Percentiles rank a stretch among this genome's conserved stretches.
Evolutionary conservation across 2,329 filamentous ascomycete species (phyloP).

Genomic region (Paracamarosporium sp.): DNA sequence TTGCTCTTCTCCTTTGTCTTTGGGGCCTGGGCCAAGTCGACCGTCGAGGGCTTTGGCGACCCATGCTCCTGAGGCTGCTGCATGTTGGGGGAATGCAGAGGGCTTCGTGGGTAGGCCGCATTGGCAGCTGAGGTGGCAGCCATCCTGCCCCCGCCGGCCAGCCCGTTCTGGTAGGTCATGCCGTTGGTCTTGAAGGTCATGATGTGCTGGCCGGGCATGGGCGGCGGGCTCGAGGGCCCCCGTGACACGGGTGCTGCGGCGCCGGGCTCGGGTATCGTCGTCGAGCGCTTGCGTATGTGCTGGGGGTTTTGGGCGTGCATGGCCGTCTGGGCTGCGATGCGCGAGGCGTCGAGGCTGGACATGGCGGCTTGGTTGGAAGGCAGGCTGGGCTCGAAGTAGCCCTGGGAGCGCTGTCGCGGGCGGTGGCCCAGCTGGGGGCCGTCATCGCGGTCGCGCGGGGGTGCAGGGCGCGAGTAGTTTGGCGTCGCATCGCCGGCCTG

Average conservation of each 20-base stretch:
- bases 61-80: conserved; percentile 33
- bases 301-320: conserved; percentile 63
- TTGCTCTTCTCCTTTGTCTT: conserved; percentile 74
- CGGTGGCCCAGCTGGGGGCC: conserved; percentile 57
- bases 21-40: conserved; percentile 60
- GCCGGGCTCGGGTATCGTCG: conserved; percentile 70
- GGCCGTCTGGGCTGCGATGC: conserved; percentile 81
- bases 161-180: conserved; percentile 65
- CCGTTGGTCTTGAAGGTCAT: conserved; percentile 51
- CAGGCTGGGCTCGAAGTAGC: conserved; percentile 76
- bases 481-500: conserved; percentile 30
- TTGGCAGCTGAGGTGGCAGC: conserved; percentile 76
- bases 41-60: conserved; percentile 40
- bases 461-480: conserved; percentile 47
- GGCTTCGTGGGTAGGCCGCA: conserved; percentile 73
- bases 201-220: conserved; percentile 49
- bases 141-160: conserved; percentile 65
- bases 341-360: conserved; percentile 66
- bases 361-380: conserved; percentile 65
- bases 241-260: conserved; percentile 30
- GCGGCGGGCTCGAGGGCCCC: conserved; percentile 64
- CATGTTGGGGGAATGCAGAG: conserved; percentile 51
- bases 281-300: conserved; percentile 70
- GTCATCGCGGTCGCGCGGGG: conserved; percentile 47
- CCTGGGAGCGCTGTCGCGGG: conserved; percentile 74